These are phyloP conservation scores for Epichloe uncinata DNA, from an alignment of 2,329 filamentous ascomycete genomes.

Conservation along the genomic window DNA sequence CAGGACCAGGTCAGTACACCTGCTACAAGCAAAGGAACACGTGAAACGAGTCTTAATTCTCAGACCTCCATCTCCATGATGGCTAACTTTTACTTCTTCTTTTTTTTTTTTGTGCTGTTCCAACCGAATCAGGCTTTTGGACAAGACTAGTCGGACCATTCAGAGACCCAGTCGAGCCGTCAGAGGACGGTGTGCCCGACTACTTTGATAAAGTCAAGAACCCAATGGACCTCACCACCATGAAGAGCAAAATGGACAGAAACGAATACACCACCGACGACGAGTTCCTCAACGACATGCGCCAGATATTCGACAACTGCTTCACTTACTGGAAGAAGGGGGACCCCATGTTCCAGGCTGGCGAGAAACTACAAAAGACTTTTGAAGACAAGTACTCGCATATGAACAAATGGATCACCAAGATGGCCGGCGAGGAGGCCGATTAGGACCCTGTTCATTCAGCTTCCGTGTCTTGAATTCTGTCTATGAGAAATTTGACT, in stretches of 20 bases:
- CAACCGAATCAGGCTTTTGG: slow-evolving; percentile 41
- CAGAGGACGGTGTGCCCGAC: slow-evolving; percentile 44
- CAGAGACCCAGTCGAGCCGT: slow-evolving; percentile 44
- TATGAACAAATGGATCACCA: slow-evolving; percentile 47
- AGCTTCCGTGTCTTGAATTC: background rate
- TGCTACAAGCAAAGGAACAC: background rate
- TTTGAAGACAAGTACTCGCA: slow-evolving; percentile 46
- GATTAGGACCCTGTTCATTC: slow-evolving; percentile 5
- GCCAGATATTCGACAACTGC: slow-evolving; percentile 50
- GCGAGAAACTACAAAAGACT: slow-evolving; percentile 43
- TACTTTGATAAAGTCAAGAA: slow-evolving; percentile 47
- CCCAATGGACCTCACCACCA: slow-evolving; percentile 48
- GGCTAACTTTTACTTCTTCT: background rate
- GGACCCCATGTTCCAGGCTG: slow-evolving; percentile 40
- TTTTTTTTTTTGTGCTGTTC: background rate
- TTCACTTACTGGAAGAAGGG: slow-evolving; percentile 48
- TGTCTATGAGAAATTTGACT: too few relatives aligned
- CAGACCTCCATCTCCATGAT: background rate
- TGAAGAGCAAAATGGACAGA: slow-evolving; percentile 46
- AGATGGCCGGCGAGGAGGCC: slow-evolving; percentile 30
- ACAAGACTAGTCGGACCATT: slow-evolving; percentile 52
- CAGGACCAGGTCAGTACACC: slow-evolving; percentile 37
- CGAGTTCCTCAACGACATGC: slow-evolving; percentile 44
- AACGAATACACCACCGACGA: slow-evolving; percentile 36
- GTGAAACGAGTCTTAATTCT: background rate